These are phyloP conservation scores for Protea cynaroides DNA, from an alignment of 164 flowering plant genomes.

Conservation along the genomic window DNA sequence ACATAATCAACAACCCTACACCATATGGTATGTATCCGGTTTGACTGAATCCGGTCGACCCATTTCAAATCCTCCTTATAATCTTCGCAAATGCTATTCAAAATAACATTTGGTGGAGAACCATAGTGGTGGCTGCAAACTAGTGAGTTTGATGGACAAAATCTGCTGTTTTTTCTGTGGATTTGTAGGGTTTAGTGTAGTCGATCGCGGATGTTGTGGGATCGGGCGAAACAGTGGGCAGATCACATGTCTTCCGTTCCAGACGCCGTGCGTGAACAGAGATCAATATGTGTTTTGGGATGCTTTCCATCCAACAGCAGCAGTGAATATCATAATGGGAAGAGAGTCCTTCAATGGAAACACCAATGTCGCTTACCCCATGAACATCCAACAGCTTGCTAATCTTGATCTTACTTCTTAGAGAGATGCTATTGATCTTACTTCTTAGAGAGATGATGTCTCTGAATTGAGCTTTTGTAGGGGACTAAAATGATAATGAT, in stretches of 20 bases:
- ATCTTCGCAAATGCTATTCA: too few species aligned
- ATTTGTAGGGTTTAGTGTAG: constrained; percentile 52
- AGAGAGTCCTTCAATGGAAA: constrained; percentile 59
- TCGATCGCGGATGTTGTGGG: constrained; percentile 81
- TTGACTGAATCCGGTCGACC: not conserved
- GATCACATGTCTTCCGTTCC: constrained; percentile 86
- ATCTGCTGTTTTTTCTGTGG: too few species aligned
- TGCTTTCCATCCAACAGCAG: constrained; percentile 90
- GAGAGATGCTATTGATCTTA: constrained; percentile 18
- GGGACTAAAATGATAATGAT: too few species aligned
- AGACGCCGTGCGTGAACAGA: constrained; percentile 67
- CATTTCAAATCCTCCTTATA: too few species aligned
- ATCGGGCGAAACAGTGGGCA: constrained; percentile 85
- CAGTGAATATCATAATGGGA: constrained; percentile 62
- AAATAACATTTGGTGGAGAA: too few species aligned
- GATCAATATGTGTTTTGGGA: constrained; percentile 83
- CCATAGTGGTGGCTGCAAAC: too few species aligned
- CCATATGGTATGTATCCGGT: constrained; percentile 39
- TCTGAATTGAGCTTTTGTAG: too few species aligned
- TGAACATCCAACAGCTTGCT: constrained; percentile 74
- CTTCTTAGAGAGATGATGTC: too few species aligned
- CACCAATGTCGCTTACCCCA: constrained; percentile 41
- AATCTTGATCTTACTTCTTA: constrained; percentile 24
- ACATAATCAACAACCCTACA: constrained; percentile 37
- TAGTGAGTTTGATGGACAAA: not conserved